Conservation (phyloP, 2,329 filamentous ascomycete species). For the Fusarium liriodendri region DNA sequence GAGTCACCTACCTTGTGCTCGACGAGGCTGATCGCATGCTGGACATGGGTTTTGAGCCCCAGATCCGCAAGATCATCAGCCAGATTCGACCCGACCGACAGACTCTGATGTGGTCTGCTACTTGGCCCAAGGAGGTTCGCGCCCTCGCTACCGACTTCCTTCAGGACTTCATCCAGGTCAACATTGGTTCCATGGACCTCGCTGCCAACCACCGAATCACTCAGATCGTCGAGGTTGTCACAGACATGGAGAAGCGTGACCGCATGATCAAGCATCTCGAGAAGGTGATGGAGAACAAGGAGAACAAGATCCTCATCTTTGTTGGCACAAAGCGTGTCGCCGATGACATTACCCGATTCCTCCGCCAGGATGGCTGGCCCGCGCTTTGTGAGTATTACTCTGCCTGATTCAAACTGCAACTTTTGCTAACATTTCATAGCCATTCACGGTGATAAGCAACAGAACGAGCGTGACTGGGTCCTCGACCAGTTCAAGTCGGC, state of each 20-base stretch:
- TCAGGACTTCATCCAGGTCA: conserved; percentile 97
- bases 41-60: conserved; percentile 99
- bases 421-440: conserved; percentile 65
- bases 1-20: conserved; percentile 97
- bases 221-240: conserved; percentile 96
- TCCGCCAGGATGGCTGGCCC: conserved; percentile 97
- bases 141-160: conserved; percentile 91
- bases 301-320: conserved; percentile 96
- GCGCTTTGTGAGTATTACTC: conserved; percentile 79
- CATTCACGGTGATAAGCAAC: conserved; percentile 99
- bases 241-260: conserved; percentile 97
- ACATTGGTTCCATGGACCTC: conserved; percentile 95
- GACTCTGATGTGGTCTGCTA: conserved; percentile 99
- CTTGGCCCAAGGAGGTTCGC: conserved; percentile 98
- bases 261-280: conserved; percentile 97
- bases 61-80: conserved; percentile 97
- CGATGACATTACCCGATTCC: conserved; percentile 96
- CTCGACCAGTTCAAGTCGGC: conserved; percentile 99
- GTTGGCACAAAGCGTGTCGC: conserved; percentile 94
- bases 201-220: conserved; percentile 98
- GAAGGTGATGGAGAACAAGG: conserved; percentile 96
- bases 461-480: conserved; percentile 99
- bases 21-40: conserved; percentile 99
- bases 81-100: conserved; percentile 99
- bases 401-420: conserved; percentile 47